phyloP scores from a whole-genome alignment of 495 filamentous ascomycete genomes.

The Neurospora sublineolata region DNA sequence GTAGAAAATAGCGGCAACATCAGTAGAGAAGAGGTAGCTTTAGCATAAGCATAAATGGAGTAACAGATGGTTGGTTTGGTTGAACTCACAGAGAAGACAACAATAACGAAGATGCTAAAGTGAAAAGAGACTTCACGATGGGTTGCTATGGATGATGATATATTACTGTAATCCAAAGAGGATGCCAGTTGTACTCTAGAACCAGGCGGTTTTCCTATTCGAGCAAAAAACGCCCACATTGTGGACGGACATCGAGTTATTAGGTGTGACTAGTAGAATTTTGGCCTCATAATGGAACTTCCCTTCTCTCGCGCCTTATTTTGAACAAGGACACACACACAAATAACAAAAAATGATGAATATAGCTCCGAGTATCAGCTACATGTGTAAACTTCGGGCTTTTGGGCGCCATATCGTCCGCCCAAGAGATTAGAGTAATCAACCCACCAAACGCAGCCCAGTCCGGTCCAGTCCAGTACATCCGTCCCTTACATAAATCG shows the following conservation, averaged over 20 bases:
- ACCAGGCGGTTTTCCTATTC: too few relatives aligned
- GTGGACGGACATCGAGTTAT: too few relatives aligned
- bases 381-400: background rate
- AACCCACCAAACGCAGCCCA: background rate
- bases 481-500: background rate
- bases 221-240: too few relatives aligned
- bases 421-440: background rate
- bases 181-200: too few relatives aligned
- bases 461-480: background rate
- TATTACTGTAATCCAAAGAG: too few relatives aligned
- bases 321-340: background rate
- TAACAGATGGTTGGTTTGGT: background rate
- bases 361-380: background rate
- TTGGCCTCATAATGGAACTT: too few relatives aligned
- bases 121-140: too few relatives aligned
- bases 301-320: too few relatives aligned
- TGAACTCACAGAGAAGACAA: background rate
- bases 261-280: too few relatives aligned
- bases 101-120: background rate
- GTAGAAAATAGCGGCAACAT: background rate
- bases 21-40: background rate
- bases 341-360: background rate
- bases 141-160: too few relatives aligned
- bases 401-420: background rate
- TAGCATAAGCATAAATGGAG: background rate